Percentiles rank a stretch among this genome's conserved stretches.
Conservation (phyloP, 495 filamentous ascomycete genomes). For the Xeromyces bisporus region DNA sequence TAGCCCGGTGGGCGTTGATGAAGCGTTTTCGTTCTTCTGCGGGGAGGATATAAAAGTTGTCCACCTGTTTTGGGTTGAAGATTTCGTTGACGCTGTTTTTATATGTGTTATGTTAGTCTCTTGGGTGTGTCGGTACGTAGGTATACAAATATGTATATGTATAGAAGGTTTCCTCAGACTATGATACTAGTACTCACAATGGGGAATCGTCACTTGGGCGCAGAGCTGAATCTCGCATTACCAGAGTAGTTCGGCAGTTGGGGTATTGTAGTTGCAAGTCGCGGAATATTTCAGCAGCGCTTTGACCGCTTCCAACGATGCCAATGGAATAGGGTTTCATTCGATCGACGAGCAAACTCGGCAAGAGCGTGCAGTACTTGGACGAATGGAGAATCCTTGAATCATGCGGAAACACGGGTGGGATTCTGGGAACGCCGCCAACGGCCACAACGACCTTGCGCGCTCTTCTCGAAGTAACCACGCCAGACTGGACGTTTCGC, state of each 20-base stretch:
- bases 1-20: conserved; percentile 49
- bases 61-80: conserved; percentile 74
- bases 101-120: too few relatives aligned
- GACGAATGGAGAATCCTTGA: conserved; percentile 72
- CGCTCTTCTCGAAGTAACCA: conserved; percentile 37
- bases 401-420: conserved; percentile 46
- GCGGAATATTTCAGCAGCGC: conserved; percentile 87
- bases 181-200: conserved; percentile 46
- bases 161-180: too few relatives aligned
- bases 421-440: conserved; percentile 67
- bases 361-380: conserved; percentile 53
- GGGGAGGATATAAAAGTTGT: conserved; percentile 50
- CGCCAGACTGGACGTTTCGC: conserved; percentile 32
- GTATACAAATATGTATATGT: too few relatives aligned
- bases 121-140: too few relatives aligned
- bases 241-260: conserved; percentile 54
- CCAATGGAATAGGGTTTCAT: conserved; percentile 50
- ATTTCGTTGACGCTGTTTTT: conserved; percentile 76
- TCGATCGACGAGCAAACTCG: conserved; percentile 40
- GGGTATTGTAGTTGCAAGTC: conserved; percentile 72
- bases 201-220: conserved; percentile 89
- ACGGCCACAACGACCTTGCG: conserved; percentile 75
- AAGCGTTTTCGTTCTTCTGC: conserved; percentile 42
- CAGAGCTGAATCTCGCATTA: conserved; percentile 65
- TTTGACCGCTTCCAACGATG: conserved; percentile 78